Evolutionary conservation across 1,284 basidiomycete species (phyloP).

Genomic region (Psilocybe mexicana): DNA sequence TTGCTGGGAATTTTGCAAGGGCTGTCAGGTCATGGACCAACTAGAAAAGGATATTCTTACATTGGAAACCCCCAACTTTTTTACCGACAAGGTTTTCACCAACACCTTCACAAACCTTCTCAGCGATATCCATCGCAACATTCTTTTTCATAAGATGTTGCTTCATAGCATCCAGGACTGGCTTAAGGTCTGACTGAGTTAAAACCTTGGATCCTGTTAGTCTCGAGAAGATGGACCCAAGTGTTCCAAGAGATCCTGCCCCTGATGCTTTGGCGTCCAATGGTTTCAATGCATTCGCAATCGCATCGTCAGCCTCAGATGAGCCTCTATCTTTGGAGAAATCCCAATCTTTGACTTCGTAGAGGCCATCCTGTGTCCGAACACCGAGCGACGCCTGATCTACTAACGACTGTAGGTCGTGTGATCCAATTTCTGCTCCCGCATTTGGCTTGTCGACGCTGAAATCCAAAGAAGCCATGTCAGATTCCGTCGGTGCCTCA

Average conservation of each 20-base stretch:
- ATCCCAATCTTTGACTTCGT: conserved; percentile 95
- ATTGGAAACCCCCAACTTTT: conserved; percentile 85
- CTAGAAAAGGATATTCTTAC: conserved; percentile 41
- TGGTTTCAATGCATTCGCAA: conserved; percentile 55
- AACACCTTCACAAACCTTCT: conserved; percentile 93
- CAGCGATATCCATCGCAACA: conserved; percentile 93
- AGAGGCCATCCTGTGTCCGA: conserved; percentile 81
- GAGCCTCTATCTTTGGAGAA: conserved; percentile 48
- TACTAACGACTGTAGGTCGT: conserved; percentile 65
- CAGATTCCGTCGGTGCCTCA: conserved; percentile 72
- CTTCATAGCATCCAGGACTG: conserved; percentile 93
- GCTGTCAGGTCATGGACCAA: conserved; percentile 4
- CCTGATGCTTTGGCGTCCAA: conserved; percentile 38
- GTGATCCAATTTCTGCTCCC: conserved; percentile 37
- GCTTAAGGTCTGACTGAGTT: conserved; percentile 81
- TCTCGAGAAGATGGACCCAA: conserved; percentile 78
- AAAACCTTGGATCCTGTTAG: conserved; percentile 85
- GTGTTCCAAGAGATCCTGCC: conserved; percentile 56
- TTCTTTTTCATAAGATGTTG: conserved; percentile 99
- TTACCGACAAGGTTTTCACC: conserved; percentile 88
- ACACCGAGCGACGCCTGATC: conserved; percentile 82
- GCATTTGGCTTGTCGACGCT: conserved; percentile 52
- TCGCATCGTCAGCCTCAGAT: conserved; percentile 52
- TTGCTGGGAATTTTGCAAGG: conserved; percentile 46
- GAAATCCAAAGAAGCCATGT: conserved; percentile 92